Evolutionary conservation across 163 green algal species (phyloP).

Genomic region (Volvox carteri): DNA sequence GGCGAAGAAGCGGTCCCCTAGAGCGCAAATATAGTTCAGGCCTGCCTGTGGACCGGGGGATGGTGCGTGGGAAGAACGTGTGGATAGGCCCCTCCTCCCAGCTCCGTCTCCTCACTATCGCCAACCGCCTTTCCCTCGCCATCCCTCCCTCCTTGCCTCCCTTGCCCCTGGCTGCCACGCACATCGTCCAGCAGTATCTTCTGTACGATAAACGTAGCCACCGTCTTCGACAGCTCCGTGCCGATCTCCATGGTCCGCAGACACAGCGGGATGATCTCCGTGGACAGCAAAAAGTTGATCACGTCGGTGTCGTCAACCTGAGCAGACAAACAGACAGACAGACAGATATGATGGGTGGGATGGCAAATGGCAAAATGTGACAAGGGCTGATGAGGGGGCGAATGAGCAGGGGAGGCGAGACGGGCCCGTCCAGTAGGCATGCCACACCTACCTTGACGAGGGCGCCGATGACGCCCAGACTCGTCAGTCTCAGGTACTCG

Average conservation of each 20-base stretch:
- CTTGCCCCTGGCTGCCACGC: no score
- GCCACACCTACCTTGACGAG: constrained; percentile 94
- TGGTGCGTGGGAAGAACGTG: no score
- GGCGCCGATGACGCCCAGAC: constrained; percentile 96
- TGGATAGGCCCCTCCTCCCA: no score
- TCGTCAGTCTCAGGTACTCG: constrained; percentile 99
- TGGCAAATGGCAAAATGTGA: no score
- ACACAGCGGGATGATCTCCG: constrained; percentile 99
- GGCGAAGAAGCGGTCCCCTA: constrained; percentile 98
- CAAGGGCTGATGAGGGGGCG: no score
- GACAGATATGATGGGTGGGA: no score
- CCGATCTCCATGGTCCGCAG: constrained; percentile 99
- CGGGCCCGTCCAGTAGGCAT: no score
- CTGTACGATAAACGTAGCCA: constrained; percentile 99
- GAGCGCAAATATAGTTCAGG: constrained; percentile 98
- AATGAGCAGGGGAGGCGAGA: no score
- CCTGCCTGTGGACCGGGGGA: no score
- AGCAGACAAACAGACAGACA: not conserved
- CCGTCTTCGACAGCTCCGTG: constrained; percentile 98
- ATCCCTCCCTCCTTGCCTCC: no score
- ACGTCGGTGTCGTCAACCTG: constrained; percentile 98
- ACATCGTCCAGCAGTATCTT: constrained; percentile 98
- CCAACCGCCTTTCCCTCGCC: no score
- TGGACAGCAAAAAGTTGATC: constrained; percentile 99
- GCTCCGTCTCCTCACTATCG: no score